Evolutionary conservation across 495 filamentous ascomycete species (phyloP), one percentile per base, ranked within the genome.

Genomic region (Aspergillus bridgeri): DNA sequence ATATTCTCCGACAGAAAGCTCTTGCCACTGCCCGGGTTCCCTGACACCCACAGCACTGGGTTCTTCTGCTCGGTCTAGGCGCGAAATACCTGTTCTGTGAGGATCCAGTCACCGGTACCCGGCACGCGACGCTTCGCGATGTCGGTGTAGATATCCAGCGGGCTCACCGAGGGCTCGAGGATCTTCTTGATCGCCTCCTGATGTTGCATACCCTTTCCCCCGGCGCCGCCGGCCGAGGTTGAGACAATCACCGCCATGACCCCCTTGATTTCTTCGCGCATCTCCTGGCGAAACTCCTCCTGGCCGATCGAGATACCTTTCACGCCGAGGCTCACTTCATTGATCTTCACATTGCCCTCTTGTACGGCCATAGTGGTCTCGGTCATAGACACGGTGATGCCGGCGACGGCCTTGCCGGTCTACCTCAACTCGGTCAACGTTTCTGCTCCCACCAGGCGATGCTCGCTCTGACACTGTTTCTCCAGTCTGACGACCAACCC

Each of bases 51-150:
- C 18, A 75, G 51, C 3, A 74, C 53, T 2, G 68, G 73, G 5
- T 33, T 48, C 3, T 65, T 50, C 33, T 56, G 56, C 9, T 59
- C 47, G 3, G 69, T 43, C 71, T 71, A 75, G 21, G 21, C 33
- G 42, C 61, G 48, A 48, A 73, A 67, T 1, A 63, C 20, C 7
- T 59, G 23, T 24, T 74, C 71, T 1, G 58, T 42, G 5, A 54
- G 53, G 11, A 76, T 54, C 73, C 73, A 76, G 54, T 69, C 65
- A 6, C 70, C 72, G 3, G 73, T 73, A 1, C 65, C 66, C 7
- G 60, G 61, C 9, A 72, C 56, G 3, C 67, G 57, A 11, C 60
- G 56, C 43, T 58, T 64, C 9, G 53, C 60, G 52, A 72, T 70
- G 53, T 65, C 63, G 19, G 64, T 58, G 42, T 62, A 73, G 48